These are phyloP conservation scores for Fusarium sterilihyphosum DNA, from an alignment of 2,329 filamentous ascomycete species.

Conservation along the genomic window DNA sequence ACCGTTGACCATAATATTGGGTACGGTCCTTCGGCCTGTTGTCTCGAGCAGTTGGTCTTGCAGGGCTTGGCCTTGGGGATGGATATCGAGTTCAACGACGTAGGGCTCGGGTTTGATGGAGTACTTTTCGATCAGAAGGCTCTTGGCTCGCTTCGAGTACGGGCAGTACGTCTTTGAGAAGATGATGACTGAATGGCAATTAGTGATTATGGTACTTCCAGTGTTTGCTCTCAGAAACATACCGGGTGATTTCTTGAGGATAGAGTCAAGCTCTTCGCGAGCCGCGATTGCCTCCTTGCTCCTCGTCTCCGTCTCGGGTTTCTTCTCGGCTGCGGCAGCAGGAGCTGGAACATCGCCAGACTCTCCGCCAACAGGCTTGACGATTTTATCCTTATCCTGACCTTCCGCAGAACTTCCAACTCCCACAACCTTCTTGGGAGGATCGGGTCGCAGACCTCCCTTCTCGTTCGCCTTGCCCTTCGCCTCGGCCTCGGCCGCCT, in stretches of 20 bases:
- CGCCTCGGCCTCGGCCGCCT: constrained; percentile 74
- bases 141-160: constrained; percentile 85
- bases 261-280: constrained; percentile 77
- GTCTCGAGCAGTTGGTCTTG: constrained; percentile 77
- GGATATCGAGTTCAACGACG: constrained; percentile 90
- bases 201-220: constrained; percentile 5
- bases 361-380: constrained; percentile 45
- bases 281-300: constrained; percentile 71
- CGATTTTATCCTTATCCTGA: constrained; percentile 55
- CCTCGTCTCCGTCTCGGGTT: constrained; percentile 62
- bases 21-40: constrained; percentile 87
- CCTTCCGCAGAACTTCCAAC: constrained; percentile 67
- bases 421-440: constrained; percentile 66
- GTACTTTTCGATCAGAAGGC: constrained; percentile 85
- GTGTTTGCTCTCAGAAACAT: constrained; percentile 47
- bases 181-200: constrained; percentile 75
- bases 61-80: constrained; percentile 76
- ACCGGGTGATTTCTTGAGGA: constrained; percentile 88
- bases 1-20: constrained; percentile 89
- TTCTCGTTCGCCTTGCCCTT: constrained; percentile 77
- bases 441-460: constrained; percentile 67
- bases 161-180: constrained; percentile 97
- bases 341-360: constrained; percentile 20
- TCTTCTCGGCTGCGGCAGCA: constrained; percentile 29
- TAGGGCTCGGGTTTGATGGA: constrained; percentile 82